phyloP scores from a whole-genome alignment of 768 basidiomycete species.

The Sutorius australiensis region DNA sequence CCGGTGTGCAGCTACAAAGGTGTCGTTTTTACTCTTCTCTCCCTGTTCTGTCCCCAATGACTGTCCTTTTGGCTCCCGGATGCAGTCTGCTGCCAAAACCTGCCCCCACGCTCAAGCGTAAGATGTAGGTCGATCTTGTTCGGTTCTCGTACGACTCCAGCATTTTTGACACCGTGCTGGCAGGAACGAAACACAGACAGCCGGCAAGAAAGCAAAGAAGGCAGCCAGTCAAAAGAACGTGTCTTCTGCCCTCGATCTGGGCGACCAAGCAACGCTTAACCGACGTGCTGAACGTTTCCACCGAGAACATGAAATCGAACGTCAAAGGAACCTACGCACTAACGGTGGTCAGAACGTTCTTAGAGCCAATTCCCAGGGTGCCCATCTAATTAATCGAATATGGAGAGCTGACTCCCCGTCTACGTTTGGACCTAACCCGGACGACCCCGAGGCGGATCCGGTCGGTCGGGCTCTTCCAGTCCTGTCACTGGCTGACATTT shows the following conservation, averaged over 20 bases:
- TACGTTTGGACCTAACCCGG: slow-evolving; percentile 43
- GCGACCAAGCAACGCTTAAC: slow-evolving; percentile 66
- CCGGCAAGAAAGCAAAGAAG: slow-evolving; percentile 63
- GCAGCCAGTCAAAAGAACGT: slow-evolving; percentile 40
- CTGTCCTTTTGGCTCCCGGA: slow-evolving; percentile 2
- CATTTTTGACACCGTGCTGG: slow-evolving; percentile 7
- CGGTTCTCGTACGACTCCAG: not conserved
- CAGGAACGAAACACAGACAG: slow-evolving; percentile 40
- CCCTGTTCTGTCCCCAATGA: slow-evolving; percentile 20
- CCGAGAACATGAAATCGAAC: slow-evolving; percentile 84
- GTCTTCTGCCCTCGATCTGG: slow-evolving; percentile 44
- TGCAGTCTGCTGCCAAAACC: slow-evolving; percentile 61
- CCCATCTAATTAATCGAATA: slow-evolving; percentile 50
- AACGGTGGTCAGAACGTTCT: slow-evolving; percentile 33
- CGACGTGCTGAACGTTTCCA: slow-evolving; percentile 87
- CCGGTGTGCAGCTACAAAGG: slow-evolving; percentile 83
- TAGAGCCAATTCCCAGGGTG: slow-evolving; percentile 47
- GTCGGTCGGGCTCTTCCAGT: slow-evolving; percentile 38
- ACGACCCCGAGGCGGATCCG: slow-evolving; percentile 71
- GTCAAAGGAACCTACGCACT: slow-evolving; percentile 47
- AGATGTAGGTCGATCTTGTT: slow-evolving; percentile 46
- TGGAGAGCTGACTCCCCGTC: slow-evolving; percentile 46
- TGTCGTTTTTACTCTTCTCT: slow-evolving; percentile 27
- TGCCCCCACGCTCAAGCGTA: slow-evolving; percentile 59
- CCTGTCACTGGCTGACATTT: slow-evolving; percentile 6